phyloP scores from a whole-genome alignment of 106 monocot species.

The Dioscorea alata region DNA sequence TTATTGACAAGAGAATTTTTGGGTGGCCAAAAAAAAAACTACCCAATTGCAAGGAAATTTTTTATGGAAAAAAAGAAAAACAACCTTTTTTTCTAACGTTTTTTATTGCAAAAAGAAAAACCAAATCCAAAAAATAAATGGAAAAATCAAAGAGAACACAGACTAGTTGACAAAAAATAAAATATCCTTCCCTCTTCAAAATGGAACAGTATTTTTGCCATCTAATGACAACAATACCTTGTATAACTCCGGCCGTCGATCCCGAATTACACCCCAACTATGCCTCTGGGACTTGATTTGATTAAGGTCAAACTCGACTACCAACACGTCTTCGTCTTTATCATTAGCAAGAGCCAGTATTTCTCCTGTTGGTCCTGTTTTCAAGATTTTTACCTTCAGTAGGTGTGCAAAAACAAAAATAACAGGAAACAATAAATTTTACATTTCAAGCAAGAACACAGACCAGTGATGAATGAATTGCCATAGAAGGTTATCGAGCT shows the following conservation, averaged over 20 bases:
- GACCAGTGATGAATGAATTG: slow-evolving; percentile 91
- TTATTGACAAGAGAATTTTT: no score
- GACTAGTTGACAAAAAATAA: no score
- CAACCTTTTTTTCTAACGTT: no score
- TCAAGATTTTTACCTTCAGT: neutral
- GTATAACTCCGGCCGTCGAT: slow-evolving; percentile 83
- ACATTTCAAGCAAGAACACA: no score
- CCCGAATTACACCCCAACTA: slow-evolving; percentile 85
- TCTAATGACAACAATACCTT: slow-evolving; percentile 63
- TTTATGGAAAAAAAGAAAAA: no score
- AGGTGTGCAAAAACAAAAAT: neutral
- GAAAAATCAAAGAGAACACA: no score
- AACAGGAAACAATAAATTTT: neutral
- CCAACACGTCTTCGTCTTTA: slow-evolving; percentile 74
- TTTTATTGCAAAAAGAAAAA: no score
- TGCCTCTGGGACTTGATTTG: slow-evolving; percentile 66
- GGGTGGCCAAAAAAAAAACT: no score
- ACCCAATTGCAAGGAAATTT: no score
- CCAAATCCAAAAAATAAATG: no score
- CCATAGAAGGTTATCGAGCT: slow-evolving; percentile 84
- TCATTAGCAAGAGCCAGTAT: slow-evolving; percentile 69
- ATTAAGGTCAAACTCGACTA: slow-evolving; percentile 74
- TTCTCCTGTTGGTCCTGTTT: slow-evolving; percentile 87
- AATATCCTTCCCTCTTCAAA: neutral
- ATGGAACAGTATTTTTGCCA: slow-evolving; percentile 21